Evolutionary conservation across 2,329 filamentous ascomycete genomes (phyloP), one percentile per base, ranked within the genome.

Genomic region (Aspergillus phoenicis): DNA sequence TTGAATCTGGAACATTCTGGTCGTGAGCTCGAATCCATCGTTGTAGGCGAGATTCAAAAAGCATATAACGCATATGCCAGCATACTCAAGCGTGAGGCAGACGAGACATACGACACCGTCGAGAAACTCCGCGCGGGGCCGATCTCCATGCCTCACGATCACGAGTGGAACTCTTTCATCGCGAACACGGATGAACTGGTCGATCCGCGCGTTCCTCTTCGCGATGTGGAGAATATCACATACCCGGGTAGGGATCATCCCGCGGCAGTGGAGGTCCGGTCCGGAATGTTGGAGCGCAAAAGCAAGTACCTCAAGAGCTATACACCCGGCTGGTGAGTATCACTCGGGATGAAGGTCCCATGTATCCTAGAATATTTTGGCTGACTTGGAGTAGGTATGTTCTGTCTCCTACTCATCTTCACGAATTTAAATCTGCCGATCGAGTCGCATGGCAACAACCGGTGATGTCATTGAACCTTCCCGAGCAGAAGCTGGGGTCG

Each of bases 241-340:
- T 99, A 98, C 74, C 93, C 93, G 17, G 95, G 95, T 45, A 92
- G 91, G 73, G 86, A 96, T 69, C 91, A 97, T 75, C 88, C 91
- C 63, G 87, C 91, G 77, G 91, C 83, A 74, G 82, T 91, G 63
- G 94, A 98, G 76, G 91, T 99, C 57, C 85, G 93, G 62, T 91
- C 92, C 20, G 95, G 95, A 2, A 88, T 97, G 78, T 82, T 99
- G 38, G 95, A 99, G 81, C 89, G 95, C 67, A 98, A 98, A 87
- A 97, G 93, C 85, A 99, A 98, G 75, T 99, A 98, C 72, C 81
- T 99, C 63, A 98, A 97, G 82, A 97, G 93, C 75, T 97, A 97
- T 76, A 95, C 93, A 7, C 91, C 93, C 26, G 94, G 94, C 73
- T 98, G 94, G 93, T 94, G 82, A 78, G 89, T 81, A 5, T 2